Evolutionary conservation across 108 stramenopile genomes (phyloP), one percentile per base, ranked within the genome.

Genomic region (Cyclotella baltica): DNA sequence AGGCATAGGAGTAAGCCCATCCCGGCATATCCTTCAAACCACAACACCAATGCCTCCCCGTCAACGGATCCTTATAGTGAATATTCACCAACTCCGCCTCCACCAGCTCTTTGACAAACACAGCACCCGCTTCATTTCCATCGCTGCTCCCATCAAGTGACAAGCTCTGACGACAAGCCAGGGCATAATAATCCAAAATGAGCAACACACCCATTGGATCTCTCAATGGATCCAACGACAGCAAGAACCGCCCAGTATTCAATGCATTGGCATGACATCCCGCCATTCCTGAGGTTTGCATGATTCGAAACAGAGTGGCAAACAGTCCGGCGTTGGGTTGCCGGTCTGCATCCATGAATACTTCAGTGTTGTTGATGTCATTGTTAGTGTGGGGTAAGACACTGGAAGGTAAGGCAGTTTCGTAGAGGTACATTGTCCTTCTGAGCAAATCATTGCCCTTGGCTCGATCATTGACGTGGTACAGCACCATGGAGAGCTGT

Each of bases 191-290:
- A 78, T 96, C 94, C 52, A 96, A 51, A 28, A 83, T 76, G 20
- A 90, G 47, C 36, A 96, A 67, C 0, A 96, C 77, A 16, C 80
- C 78, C 91, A 86, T 90, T 1, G 94, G 94, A 83, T 96, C 94
- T 16, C 94, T 70, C 65, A 93, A 72, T 6, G 91, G 92, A 79
- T 96, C 94, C 43, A 96, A 76, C 19, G 91, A 86, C 64, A 96
- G 74, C n/a, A 96, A 38, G 62, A 83, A 88, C 22, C 82, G 72
- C 10, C 84, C 84, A 15, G 82, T 74, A 0, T 90, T 87, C 25
- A 91, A 55, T 0, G 91, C 83, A 34, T 86, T 87, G 0, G 75
- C 66, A 27, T 85, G 46, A 68, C 83, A 86, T 28, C 87, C 83
- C 37, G 51, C 29, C 77, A 75, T 84, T 23, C 67, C 91, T 30